phyloP scores from a whole-genome alignment of 2,329 filamentous ascomycete species.

The Sporothrix pallida region DNA sequence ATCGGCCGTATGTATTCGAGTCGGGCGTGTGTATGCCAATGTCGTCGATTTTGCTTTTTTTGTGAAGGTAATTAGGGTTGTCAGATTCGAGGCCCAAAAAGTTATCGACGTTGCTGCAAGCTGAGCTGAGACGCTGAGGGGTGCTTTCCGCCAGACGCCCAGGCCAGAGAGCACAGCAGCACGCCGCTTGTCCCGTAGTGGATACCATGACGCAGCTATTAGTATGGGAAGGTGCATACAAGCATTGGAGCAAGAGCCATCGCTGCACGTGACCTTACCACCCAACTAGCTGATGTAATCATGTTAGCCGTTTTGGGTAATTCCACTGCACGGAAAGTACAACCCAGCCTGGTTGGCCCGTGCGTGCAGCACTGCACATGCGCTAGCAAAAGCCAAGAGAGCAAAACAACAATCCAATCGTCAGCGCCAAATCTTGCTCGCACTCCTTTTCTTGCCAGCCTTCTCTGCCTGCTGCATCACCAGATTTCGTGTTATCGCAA shows the following conservation, averaged over 20 bases:
- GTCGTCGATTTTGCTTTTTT: background rate
- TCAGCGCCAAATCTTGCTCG: constrained; percentile 22
- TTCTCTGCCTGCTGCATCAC: constrained; percentile 9
- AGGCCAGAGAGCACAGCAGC: background rate
- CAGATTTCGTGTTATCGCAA: background rate
- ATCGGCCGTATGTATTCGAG: background rate
- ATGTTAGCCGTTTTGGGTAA: background rate
- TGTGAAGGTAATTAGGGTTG: background rate
- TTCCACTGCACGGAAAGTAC: background rate
- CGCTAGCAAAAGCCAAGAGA: constrained; percentile 25
- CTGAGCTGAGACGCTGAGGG: constrained; percentile 29
- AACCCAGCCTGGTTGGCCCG: constrained; percentile 26
- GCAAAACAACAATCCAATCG: constrained; percentile 29
- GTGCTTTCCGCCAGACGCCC: background rate
- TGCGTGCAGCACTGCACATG: constrained; percentile 15
- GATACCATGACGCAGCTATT: constrained; percentile 26
- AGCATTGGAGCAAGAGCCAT: too few species aligned
- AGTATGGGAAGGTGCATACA: constrained; percentile 2
- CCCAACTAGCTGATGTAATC: constrained; percentile 1
- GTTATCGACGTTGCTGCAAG: background rate
- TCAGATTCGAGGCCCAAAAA: constrained; percentile 15
- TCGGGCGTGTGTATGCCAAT: background rate
- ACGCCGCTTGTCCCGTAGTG: background rate
- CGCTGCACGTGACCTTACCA: background rate
- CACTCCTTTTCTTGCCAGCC: constrained; percentile 1